Evolutionary conservation across 2,329 filamentous ascomycete species (phyloP), one percentile per base, ranked within the genome.

Genomic region (Beauveria brongniartii): DNA sequence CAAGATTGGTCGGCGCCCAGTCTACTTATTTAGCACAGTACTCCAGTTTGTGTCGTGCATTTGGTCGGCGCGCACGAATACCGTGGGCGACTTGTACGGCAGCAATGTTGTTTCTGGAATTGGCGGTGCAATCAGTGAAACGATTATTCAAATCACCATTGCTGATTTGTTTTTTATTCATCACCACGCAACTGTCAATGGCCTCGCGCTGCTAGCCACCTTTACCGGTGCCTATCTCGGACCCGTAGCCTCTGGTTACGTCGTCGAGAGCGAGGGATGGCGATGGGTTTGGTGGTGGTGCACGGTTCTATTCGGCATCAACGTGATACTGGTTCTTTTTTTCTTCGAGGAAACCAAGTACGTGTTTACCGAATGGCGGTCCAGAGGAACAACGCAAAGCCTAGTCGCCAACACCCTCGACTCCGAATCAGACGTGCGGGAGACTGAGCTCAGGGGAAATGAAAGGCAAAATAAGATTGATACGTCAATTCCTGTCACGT

Each of bases 61-160:
- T 24, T 82, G 78, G 79, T 70, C 70, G 4, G 80, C 80, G 0
- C 71, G 69, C 20, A 74, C 77, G 44, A 63, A 74, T 30, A 79
- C 69, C 0, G 69, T 69, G 1, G 73, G 66, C 0, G 79, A 83
- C 43, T 67, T 79, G 52, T 75, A 78, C 66, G 66, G 72, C 1
- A 71, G 73, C 41, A 80, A 80, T 34, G 26, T 71, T 14, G 51
- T 73, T 0, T 67, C 69, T 12, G 72, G 75, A 0, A 56, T 76
- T 16, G 70, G 70, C 3, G 75, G 73, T 10, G 73, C 75, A 5
- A 70, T 74, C 5, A 73, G 74, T 43, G 74, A 77, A 60, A 70
- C 71, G 0, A 70, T 75, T 14, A 73, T 70, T 1, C 73, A 75
- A 54, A 73, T 77, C 53, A 77, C 74, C 0, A 67, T 71, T 30